Conservation (phyloP, 345 rosid genomes). For the Euphorbia peplus region DNA sequence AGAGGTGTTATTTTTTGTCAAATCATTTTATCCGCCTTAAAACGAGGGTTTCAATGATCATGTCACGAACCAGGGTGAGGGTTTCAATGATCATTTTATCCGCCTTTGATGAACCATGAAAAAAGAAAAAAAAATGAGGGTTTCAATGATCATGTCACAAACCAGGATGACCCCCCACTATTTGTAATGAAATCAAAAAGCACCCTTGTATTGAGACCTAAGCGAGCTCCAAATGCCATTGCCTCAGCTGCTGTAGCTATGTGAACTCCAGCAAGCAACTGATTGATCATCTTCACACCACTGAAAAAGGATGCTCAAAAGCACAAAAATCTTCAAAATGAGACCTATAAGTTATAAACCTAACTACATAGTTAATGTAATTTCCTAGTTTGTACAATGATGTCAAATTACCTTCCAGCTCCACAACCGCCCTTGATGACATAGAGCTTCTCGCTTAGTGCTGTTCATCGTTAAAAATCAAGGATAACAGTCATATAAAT, state of each 20-base stretch:
- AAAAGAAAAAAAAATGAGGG: neutral
- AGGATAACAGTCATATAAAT: conserved; percentile 20
- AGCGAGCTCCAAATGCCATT: conserved; percentile 90
- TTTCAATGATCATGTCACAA: conserved; percentile 24
- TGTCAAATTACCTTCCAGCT: conserved; percentile 73
- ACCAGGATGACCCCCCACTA: conserved; percentile 87
- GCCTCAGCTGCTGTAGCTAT: conserved; percentile 97
- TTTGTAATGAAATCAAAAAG: conserved; percentile 59
- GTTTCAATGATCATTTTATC: neutral
- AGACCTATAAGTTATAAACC: neutral
- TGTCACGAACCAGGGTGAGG: conserved; percentile 69
- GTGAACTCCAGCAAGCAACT: conserved; percentile 97
- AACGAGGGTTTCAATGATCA: neutral
- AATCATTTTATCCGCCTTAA: neutral
- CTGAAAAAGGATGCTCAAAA: conserved; percentile 28
- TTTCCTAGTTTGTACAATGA: neutral
- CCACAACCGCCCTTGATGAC: conserved; percentile 89
- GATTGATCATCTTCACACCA: conserved; percentile 91
- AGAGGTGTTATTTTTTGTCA: neutral
- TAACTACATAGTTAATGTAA: neutral
- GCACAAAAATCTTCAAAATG: neutral
- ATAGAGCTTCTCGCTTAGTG: conserved; percentile 92
- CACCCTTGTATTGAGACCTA: conserved; percentile 76
- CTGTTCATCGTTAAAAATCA: conserved; percentile 40
- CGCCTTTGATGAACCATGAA: neutral